These are phyloP conservation scores for Ustilago bromivora DNA, from an alignment of 1,284 basidiomycete species.

Conservation along the genomic window DNA sequence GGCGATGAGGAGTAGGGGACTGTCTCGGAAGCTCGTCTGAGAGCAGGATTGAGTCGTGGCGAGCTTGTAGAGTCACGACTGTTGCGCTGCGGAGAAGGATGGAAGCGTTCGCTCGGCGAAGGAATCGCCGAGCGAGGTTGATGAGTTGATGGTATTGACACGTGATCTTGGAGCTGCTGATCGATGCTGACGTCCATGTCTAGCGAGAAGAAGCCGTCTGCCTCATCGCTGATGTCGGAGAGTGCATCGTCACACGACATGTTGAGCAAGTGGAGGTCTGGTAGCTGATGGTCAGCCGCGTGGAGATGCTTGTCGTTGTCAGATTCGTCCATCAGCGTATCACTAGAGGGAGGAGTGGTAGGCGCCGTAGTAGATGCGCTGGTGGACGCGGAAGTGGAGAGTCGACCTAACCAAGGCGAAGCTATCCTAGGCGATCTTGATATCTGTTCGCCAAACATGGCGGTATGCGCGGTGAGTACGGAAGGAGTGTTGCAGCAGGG, in stretches of 20 bases:
- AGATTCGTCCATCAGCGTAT: neutral
- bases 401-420: slow-evolving; percentile 43
- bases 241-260: slow-evolving; percentile 39
- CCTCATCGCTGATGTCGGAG: slow-evolving; percentile 44
- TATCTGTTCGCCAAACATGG: slow-evolving; percentile 46
- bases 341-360: slow-evolving; percentile 28
- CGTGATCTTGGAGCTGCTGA: slow-evolving; percentile 27
- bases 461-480: neutral
- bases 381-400: slow-evolving; percentile 44
- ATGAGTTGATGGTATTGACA: neutral
- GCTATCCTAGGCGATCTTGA: slow-evolving; percentile 29
- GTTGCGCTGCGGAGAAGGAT: slow-evolving; percentile 13
- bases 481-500: neutral
- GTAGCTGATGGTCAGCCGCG: slow-evolving; percentile 13
- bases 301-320: slow-evolving; percentile 7
- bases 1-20: slow-evolving; percentile 38
- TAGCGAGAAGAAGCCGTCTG: slow-evolving; percentile 58
- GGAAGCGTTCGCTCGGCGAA: slow-evolving; percentile 13
- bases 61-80: slow-evolving; percentile 12
- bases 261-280: slow-evolving; percentile 41
- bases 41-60: slow-evolving; percentile 17
- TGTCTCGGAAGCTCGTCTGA: slow-evolving; percentile 33
- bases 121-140: neutral
- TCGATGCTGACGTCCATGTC: slow-evolving; percentile 59
- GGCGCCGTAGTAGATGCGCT: slow-evolving; percentile 44